Evolutionary conservation across 176 grass and related monocot species (phyloP).

Genomic region (Oropetium thomaeum): DNA sequence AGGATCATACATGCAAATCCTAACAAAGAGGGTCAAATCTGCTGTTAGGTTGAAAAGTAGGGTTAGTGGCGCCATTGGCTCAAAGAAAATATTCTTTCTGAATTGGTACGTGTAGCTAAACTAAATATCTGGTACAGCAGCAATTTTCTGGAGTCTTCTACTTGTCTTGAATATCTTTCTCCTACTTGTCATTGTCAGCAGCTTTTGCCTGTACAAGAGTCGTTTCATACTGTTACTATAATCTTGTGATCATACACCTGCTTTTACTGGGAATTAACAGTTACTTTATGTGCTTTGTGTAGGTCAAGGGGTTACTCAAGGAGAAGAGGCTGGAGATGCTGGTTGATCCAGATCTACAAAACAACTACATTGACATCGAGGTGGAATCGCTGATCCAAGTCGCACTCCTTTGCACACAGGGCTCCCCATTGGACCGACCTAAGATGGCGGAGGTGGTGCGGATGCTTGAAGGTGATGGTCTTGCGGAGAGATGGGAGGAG

Average conservation of each 20-base stretch:
- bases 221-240: not conserved
- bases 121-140: not conserved
- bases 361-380: slow-evolving; percentile 69
- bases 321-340: slow-evolving; percentile 71
- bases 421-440: slow-evolving; percentile 68
- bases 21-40: too few relatives aligned
- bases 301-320: slow-evolving; percentile 90
- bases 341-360: slow-evolving; percentile 72
- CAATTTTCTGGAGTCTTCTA: not conserved
- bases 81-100: not conserved
- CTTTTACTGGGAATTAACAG: not conserved
- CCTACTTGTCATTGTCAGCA: not conserved
- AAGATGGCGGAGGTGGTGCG: slow-evolving; percentile 92
- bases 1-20: too few relatives aligned
- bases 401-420: slow-evolving; percentile 78
- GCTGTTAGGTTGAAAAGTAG: too few relatives aligned
- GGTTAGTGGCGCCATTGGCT: too few relatives aligned
- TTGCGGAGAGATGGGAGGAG: slow-evolving; percentile 81
- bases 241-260: not conserved
- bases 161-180: not conserved
- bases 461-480: slow-evolving; percentile 87
- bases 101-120: not conserved
- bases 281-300: slow-evolving; percentile 20
- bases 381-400: slow-evolving; percentile 88
- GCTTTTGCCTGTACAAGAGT: not conserved